These are phyloP conservation scores for Vickermania ingenoplastis DNA, from an alignment of 208 protist genomes.

Conservation along the genomic window DNA sequence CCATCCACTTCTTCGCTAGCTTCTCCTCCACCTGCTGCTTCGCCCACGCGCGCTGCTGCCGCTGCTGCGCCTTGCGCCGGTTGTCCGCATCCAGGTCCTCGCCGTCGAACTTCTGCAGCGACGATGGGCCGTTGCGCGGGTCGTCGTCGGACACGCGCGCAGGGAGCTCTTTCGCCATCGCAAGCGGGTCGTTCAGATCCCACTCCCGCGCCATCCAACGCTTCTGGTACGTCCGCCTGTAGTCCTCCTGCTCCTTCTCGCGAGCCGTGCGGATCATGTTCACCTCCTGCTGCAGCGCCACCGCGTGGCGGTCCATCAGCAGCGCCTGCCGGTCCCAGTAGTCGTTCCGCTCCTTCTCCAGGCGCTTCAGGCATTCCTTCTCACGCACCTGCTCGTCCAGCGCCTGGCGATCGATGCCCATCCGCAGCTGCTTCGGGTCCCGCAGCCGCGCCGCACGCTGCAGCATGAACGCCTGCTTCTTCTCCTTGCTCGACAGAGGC, in stretches of 20 bases:
- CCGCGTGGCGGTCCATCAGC: constrained; percentile 84
- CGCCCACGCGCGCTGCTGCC: constrained; percentile 78
- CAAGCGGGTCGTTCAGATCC: constrained; percentile 87
- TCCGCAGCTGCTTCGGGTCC: constrained; percentile 85
- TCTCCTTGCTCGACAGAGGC: too few relatives aligned
- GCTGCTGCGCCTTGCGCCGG: constrained; percentile 65
- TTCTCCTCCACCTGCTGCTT: constrained; percentile 86
- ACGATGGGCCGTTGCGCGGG: constrained; percentile 72
- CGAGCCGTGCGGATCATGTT: constrained; percentile 61
- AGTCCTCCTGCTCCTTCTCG: constrained; percentile 78
- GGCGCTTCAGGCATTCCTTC: constrained; percentile 63
- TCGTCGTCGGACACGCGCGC: constrained; percentile 84
- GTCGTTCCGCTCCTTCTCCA: constrained; percentile 82
- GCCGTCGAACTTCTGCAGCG: constrained; percentile 87
- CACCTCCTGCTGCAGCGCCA: constrained; percentile 80
- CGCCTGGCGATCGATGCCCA: constrained; percentile 87
- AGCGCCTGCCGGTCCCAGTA: constrained; percentile 84
- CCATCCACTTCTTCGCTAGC: constrained; percentile 88
- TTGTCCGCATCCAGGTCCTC: constrained; percentile 81
- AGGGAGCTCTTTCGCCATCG: constrained; percentile 72
- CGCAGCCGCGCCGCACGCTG: constrained; percentile 83
- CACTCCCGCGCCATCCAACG: constrained; percentile 75
- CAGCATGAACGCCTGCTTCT: constrained; percentile 80
- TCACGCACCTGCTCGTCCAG: constrained; percentile 88
- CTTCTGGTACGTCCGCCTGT: constrained; percentile 82